phyloP scores from a whole-genome alignment of 2,329 filamentous ascomycete species.

The Diaporthe sp. region DNA sequence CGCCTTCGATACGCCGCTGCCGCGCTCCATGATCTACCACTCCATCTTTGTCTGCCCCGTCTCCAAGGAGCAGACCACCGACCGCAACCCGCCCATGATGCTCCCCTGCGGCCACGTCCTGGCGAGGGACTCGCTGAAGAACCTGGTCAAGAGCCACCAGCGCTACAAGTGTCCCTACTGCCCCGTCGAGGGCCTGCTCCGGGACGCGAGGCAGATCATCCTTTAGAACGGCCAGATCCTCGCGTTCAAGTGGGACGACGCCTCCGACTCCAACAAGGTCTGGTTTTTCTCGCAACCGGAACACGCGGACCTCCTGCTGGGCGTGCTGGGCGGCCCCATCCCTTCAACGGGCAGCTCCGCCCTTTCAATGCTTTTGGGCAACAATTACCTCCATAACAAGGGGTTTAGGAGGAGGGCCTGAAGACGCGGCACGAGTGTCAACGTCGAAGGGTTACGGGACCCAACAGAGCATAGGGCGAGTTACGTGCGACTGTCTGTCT shows the following conservation, averaged over 20 bases:
- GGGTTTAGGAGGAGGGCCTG: background rate
- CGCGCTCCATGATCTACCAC: slow-evolving; percentile 81
- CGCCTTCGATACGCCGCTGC: slow-evolving; percentile 79
- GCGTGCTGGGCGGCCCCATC: background rate
- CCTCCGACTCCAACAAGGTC: background rate
- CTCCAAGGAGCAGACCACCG: slow-evolving; percentile 95
- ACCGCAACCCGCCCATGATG: slow-evolving; percentile 95
- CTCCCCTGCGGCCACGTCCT: slow-evolving; percentile 96
- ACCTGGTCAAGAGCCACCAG: slow-evolving; percentile 78
- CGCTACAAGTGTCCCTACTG: slow-evolving; percentile 98
- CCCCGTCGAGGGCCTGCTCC: slow-evolving; percentile 83
- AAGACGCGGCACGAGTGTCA: background rate
- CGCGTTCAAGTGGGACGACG: background rate
- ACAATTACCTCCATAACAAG: background rate
- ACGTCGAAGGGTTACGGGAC: background rate
- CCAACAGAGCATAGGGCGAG: background rate
- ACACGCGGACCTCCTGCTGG: background rate
- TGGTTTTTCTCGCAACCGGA: background rate
- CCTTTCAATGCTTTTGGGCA: background rate
- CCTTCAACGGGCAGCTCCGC: background rate
- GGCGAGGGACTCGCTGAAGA: slow-evolving; percentile 84
- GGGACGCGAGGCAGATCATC: slow-evolving; percentile 82
- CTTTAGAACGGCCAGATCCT: slow-evolving; percentile 58
- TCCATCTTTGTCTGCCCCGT: slow-evolving; percentile 98
- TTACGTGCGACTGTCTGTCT: background rate